Conservation (phyloP, 2,329 filamentous ascomycete genomes). For the Ilyonectria robusta region DNA sequence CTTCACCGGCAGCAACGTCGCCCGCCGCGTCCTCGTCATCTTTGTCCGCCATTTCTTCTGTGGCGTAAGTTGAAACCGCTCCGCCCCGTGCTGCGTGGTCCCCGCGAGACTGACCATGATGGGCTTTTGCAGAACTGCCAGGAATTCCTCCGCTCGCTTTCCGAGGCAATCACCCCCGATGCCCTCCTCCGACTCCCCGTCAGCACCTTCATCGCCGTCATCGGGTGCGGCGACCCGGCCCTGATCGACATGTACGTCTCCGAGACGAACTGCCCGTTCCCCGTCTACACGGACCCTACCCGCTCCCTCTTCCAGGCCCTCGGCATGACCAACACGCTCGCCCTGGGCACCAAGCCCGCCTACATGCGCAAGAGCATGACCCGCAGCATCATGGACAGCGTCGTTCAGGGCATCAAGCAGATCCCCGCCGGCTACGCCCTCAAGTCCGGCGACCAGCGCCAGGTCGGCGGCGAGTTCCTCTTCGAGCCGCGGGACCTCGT, state of each 20-base stretch:
- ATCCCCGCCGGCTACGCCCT: constrained; percentile 70
- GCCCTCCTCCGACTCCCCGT: constrained; percentile 65
- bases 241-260: constrained; percentile 77
- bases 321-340: constrained; percentile 77
- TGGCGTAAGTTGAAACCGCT: constrained; percentile 68
- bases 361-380: constrained; percentile 74
- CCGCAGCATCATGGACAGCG: constrained; percentile 64
- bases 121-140: constrained; percentile 74
- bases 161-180: constrained; percentile 68
- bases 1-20: constrained; percentile 68
- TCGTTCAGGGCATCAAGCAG: constrained; percentile 73
- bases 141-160: constrained; percentile 77
- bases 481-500: constrained; percentile 71
- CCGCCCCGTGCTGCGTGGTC: neutral
- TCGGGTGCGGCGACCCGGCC: constrained; percentile 79
- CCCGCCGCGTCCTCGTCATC: constrained; percentile 75
- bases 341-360: constrained; percentile 70
- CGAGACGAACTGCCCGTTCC: constrained; percentile 76
- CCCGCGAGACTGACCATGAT: neutral
- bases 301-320: constrained; percentile 76
- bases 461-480: constrained; percentile 85
- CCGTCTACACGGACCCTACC: constrained; percentile 84
- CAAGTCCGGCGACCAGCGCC: constrained; percentile 75
- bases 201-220: constrained; percentile 75
- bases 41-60: constrained; percentile 88